Percentiles rank a stretch among this genome's conserved stretches.
Evolutionary conservation across 306 rosid species (phyloP).

Genomic region (Prunus mira): DNA sequence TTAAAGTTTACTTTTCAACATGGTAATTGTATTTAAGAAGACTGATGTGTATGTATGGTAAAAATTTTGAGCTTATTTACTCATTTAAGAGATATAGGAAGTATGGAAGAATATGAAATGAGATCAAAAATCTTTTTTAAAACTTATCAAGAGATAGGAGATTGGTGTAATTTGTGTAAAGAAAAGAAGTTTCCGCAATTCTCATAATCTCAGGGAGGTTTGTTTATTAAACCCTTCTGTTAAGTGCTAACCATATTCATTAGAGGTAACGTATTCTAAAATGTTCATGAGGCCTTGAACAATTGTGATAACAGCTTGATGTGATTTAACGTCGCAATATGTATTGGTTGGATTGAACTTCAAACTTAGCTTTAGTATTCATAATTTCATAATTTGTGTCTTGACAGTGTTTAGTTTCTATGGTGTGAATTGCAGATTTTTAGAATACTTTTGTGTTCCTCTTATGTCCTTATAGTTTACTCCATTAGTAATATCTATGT

Average conservation of each 20-base stretch:
- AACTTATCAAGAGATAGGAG: neutral
- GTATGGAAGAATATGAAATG: neutral
- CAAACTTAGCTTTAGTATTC: conserved; percentile 10
- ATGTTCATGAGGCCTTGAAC: neutral
- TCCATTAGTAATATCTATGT: neutral
- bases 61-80: neutral
- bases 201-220: neutral
- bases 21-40: neutral
- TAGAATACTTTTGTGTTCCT: neutral
- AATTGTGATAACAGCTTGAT: neutral
- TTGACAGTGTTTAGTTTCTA: neutral
- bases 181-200: neutral
- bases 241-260: neutral
- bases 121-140: neutral
- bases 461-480: neutral
- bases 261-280: neutral
- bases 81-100: neutral
- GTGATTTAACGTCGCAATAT: neutral
- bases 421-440: neutral
- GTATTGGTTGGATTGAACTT: neutral
- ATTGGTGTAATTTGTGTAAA: neutral
- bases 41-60: neutral
- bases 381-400: neutral
- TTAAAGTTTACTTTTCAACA: neutral
- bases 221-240: neutral